Conservation (phyloP, 2,329 filamentous ascomycete species). For the Cladosporium sp. region DNA sequence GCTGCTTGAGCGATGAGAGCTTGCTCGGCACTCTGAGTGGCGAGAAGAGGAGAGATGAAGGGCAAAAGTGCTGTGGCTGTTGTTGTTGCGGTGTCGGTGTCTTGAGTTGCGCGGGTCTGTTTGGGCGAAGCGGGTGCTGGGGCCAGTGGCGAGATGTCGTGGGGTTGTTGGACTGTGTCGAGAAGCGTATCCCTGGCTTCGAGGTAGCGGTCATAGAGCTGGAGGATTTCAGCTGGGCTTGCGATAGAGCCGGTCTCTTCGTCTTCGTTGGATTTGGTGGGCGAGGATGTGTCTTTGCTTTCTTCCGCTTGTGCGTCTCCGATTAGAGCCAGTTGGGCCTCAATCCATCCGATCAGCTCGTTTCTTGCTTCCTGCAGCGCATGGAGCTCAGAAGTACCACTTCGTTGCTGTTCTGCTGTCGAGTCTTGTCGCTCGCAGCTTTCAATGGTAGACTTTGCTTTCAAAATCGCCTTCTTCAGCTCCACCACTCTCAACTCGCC, state of each 20-base stretch:
- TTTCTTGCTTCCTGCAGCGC: constrained; percentile 33
- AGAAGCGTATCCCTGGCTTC: constrained; percentile 28
- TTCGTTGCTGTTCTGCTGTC: constrained; percentile 1
- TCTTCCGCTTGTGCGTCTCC: constrained; percentile 27
- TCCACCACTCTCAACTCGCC: constrained; percentile 30
- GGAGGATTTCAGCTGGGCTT: constrained; percentile 25
- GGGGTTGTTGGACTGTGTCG: constrained; percentile 23
- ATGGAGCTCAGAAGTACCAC: constrained; percentile 25
- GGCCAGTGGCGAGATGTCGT: constrained; percentile 1
- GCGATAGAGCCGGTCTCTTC: background rate
- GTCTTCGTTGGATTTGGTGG: constrained; percentile 3
- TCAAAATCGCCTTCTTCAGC: constrained; percentile 35
- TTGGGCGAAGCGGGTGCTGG: background rate
- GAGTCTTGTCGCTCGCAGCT: constrained; percentile 1
- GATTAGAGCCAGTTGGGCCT: constrained; percentile 33
- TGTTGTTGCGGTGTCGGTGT: constrained; percentile 19
- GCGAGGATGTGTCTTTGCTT: background rate
- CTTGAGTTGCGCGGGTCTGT: constrained; percentile 6
- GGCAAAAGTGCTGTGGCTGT: constrained; percentile 27
- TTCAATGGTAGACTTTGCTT: constrained; percentile 27
- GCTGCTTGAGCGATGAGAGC: constrained; percentile 31
- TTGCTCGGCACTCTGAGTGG: constrained; percentile 26
- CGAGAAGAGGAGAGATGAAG: constrained; percentile 26
- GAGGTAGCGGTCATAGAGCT: constrained; percentile 33
- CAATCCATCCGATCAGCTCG: constrained; percentile 37